Base-by-base conservation (phyloP, 2,329 filamentous ascomycete species). In the Arachnomyces sp. region DNA sequence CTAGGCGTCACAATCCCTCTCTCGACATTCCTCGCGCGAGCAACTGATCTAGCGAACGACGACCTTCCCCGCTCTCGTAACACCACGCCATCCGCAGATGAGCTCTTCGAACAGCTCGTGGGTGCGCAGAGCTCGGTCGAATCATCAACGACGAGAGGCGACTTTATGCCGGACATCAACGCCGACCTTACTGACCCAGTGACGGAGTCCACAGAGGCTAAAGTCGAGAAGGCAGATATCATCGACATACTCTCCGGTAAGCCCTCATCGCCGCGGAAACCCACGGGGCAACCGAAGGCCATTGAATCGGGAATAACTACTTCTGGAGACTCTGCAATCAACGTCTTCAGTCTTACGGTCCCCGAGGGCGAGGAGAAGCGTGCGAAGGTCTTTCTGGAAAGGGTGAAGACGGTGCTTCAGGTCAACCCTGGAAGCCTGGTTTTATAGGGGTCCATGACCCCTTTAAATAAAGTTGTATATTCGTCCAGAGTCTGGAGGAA, bases 21-120 rank as follows among this genome's bases (percentile, higher is more conserved):
- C 4, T 86, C 84, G 2, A 87, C 84, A 9, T 94, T 96, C 67
- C 79, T 98, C 58, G 75, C 80, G 40, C 82, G 88, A 39, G 92
- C 92, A 31, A 77, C 84, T 31, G 82, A 92, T 54, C 67, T 94
- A 17, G 92, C 92, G 44, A 96, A 96, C 65, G 82, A 92, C 47
- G 79, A 84, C 34, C 76, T 96, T 6, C 90, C 90, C 2, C 69
- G 74, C 18, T 76, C 79, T 4, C 72, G 78, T 44, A 69, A 70
- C 45, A 82, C 11, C 31, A 36, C 14, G 12, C 34, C 7, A 15
- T 81, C 84, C 1, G 70, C 82, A 28, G 77, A 88, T 56, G 87
- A 94, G 59, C 77, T 98, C 9, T 96, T 96, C 66, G 81, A 95
- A 58, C 80, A 90, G 53, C 73, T 96, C 11, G 74, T 98, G 6